Evolutionary conservation across 2,329 filamentous ascomycete species (phyloP), one percentile per base, ranked within the genome.

Genomic region (Coniochaeta sp.): DNA sequence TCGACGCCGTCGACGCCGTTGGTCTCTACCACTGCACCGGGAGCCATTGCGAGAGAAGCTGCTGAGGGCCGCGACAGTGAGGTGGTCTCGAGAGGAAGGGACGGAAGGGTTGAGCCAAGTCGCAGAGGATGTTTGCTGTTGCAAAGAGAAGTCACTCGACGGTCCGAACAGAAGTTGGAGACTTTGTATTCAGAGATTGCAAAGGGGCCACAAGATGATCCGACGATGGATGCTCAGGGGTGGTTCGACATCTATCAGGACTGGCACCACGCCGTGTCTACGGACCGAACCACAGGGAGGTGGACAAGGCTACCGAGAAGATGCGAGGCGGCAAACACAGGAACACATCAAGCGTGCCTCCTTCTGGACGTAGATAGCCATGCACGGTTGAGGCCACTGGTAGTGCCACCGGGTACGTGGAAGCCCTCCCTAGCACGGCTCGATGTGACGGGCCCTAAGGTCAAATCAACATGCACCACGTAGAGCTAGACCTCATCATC

Each of bases 201-300:
- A 34, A 38, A 38, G 22, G 54, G 54, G n/a, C 52, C 30, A 55
- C 14, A 55, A 22, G 32, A 24, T 55, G 22, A 55, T 26, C 54
- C 30, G 54, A 38, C 4, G 54, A 38, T 12, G n/a, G 54, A 24
- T 55, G 12, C 30, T 55, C 54, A 52, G 54, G 54, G 54, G 54
- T 55, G 54, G 54, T 55, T 55, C 54, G 54, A 55, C 17, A 55
- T 55, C 54, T 55, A 55, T 36, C 54, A 38, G 30, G 54, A 36
- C 54, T 55, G 54, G 54, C 54, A 55, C 54, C 54, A 55, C 54
- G 17, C n/a, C n/a, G 5, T 32, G 32, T 55, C 22, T 22, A 34
- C 54, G 8, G 30, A 52, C 47, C 47, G 47, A 30, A 52, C 47
- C 4, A 52, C 8, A 47, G 24, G 42, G 42, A 12, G 24, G 22